Conservation (phyloP, 2,329 filamentous ascomycete genomes). For the Trichoderma guizhouense region DNA sequence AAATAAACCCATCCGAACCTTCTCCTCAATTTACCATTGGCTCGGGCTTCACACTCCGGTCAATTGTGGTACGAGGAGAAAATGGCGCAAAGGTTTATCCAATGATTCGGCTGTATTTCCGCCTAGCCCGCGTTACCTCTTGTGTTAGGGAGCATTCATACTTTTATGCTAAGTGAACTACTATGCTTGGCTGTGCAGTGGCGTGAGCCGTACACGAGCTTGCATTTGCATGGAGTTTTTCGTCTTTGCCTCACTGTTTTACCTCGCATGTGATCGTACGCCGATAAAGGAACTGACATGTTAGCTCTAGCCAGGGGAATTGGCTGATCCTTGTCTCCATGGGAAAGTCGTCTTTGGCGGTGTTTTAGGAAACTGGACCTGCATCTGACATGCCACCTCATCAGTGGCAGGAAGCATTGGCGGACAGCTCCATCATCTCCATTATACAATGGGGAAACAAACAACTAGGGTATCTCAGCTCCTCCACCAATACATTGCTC, state of each 20-base stretch:
- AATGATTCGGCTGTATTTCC: not conserved
- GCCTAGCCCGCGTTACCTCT: not conserved
- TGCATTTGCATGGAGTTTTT: not conserved
- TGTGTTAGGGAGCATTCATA: not conserved
- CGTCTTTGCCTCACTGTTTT: not conserved
- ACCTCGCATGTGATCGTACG: not conserved
- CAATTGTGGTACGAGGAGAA: not conserved
- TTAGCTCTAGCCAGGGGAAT: not conserved
- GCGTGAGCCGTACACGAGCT: not conserved
- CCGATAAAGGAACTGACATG: not conserved
- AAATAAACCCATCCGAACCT: not conserved
- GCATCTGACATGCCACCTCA: not conserved
- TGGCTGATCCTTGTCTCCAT: not conserved
- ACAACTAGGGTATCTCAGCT: not conserved
- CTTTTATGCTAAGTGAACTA: not conserved
- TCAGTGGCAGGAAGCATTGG: not conserved
- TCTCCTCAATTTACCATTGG: not conserved
- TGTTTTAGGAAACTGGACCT: not conserved
- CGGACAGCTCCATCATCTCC: not conserved
- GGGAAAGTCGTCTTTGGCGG: not conserved
- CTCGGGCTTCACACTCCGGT: not conserved
- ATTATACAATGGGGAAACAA: not conserved
- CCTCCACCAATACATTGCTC: not conserved
- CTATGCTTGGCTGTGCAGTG: not conserved
- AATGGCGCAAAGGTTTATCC: not conserved